Evolutionary conservation across 2,329 filamentous ascomycete genomes (phyloP).

Genomic region (Cladophialophora immunda): DNA sequence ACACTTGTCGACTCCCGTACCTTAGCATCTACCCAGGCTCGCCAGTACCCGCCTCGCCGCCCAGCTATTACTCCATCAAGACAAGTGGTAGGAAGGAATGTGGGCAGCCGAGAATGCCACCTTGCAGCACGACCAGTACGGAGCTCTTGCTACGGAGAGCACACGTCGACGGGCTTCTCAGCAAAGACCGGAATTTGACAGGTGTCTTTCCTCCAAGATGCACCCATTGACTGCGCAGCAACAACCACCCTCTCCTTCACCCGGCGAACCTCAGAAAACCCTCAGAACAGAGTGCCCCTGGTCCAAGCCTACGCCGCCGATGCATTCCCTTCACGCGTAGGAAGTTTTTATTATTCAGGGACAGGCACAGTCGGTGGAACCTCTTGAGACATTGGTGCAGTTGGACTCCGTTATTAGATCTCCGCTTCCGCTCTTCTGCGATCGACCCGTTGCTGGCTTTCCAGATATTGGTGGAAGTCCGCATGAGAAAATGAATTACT

Average conservation of each 20-base stretch:
- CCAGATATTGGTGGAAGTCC: neutral
- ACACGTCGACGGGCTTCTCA: neutral
- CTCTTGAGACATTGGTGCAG: constrained; percentile 22
- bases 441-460: constrained; percentile 1
- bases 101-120: constrained; percentile 8
- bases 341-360: neutral
- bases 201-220: constrained; percentile 1
- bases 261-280: neutral
- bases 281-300: neutral
- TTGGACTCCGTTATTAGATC: constrained; percentile 15
- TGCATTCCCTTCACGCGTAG: neutral
- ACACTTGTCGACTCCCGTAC: neutral
- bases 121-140: constrained; percentile 1
- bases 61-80: constrained; percentile 1
- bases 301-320: neutral
- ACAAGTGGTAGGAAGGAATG: constrained; percentile 12
- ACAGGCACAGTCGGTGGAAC: constrained; percentile 20
- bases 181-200: constrained; percentile 1
- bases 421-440: constrained; percentile 8
- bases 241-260: neutral
- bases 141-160: neutral
- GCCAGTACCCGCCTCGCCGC: neutral
- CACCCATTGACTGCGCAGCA: neutral
- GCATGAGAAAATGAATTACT: neutral
- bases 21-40: neutral